Percentiles rank a stretch among this genome's conserved stretches.
phyloP scores from a whole-genome alignment of 2,329 filamentous ascomycete genomes.

The Sordariomycetes sp. region DNA sequence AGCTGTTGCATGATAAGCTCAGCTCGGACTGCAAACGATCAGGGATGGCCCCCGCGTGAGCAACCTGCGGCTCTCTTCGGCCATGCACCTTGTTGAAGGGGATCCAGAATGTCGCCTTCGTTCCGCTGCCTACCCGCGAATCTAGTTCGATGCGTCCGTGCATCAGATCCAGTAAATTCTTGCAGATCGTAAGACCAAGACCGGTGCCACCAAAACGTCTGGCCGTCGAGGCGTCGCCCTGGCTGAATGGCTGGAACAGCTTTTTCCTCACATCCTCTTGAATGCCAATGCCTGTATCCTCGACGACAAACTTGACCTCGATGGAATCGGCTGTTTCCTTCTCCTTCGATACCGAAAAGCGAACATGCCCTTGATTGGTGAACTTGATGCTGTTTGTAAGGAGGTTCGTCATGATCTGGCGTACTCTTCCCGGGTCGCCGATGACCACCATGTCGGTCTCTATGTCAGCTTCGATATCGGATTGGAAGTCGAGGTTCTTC shows the following conservation, averaged over 20 bases:
- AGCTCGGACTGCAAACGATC: constrained; percentile 57
- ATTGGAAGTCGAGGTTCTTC: constrained; percentile 66
- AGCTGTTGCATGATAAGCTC: constrained; percentile 58
- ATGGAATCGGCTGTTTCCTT: constrained; percentile 56
- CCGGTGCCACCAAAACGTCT: constrained; percentile 73
- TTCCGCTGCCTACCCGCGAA: constrained; percentile 58
- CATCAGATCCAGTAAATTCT: constrained; percentile 74
- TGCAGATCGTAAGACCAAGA: constrained; percentile 70
- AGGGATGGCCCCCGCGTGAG: constrained; percentile 55
- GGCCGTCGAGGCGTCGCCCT: constrained; percentile 73
- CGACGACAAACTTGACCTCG: constrained; percentile 61
- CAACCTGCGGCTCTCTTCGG: constrained; percentile 35
- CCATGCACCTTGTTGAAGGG: constrained; percentile 64
- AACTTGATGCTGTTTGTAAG: constrained; percentile 73
- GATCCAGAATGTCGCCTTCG: constrained; percentile 67
- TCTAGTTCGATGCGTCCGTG: constrained; percentile 63
- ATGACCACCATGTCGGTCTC: constrained; percentile 67
- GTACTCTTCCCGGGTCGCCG: constrained; percentile 74
- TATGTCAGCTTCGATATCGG: constrained; percentile 53
- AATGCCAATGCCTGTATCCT: constrained; percentile 76
- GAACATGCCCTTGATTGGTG: constrained; percentile 59
- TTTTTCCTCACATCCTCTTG: constrained; percentile 65
- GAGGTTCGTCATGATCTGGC: constrained; percentile 76
- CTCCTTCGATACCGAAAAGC: constrained; percentile 54
- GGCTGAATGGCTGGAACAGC: constrained; percentile 73